Conservation (phyloP, 2,329 filamentous ascomycete species). For the Celoporthe dispersa region DNA sequence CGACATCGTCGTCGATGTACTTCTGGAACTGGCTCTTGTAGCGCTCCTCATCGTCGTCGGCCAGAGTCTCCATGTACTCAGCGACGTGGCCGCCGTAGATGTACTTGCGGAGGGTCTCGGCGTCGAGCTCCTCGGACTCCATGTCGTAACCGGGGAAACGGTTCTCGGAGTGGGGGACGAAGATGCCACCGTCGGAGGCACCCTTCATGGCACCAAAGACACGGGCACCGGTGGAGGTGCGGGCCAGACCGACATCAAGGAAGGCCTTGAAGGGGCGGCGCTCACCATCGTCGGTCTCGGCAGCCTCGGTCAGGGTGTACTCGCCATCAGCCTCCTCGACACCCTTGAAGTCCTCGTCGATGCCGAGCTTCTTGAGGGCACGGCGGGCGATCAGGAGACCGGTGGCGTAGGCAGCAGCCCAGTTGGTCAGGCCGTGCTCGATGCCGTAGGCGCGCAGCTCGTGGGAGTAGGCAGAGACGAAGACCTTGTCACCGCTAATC, state of each 20-base stretch:
- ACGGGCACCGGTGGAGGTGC: conserved; percentile 97
- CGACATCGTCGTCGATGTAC: conserved; percentile 96
- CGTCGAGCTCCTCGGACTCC: conserved; percentile 96
- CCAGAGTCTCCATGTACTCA: conserved; percentile 99
- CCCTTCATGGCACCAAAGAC: conserved; percentile 99
- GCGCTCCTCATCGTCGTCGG: conserved; percentile 99
- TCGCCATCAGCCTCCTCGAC: conserved; percentile 97
- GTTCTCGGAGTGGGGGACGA: conserved; percentile 98
- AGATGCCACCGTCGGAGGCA: conserved; percentile 96
- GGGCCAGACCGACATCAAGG: conserved; percentile 96
- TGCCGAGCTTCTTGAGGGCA: conserved; percentile 93
- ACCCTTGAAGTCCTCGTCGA: conserved; percentile 91
- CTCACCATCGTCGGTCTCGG: conserved; percentile 86
- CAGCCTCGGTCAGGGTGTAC: conserved; percentile 92
- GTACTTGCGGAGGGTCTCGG: conserved; percentile 97
- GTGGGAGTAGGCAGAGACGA: conserved; percentile 90
- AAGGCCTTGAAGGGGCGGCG: conserved; percentile 99
- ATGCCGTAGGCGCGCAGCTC: conserved; percentile 98
- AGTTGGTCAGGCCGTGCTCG: conserved; percentile 99
- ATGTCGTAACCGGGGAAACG: conserved; percentile 99
- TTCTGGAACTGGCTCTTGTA: conserved; percentile 98
- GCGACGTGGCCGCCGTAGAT: conserved; percentile 98
- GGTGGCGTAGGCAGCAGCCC: conserved; percentile 95
- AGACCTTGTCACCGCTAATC: conserved; percentile 97
- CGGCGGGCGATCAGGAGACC: conserved; percentile 97